Conservation (phyloP, 495 filamentous ascomycete genomes). For the Podospora sp. region DNA sequence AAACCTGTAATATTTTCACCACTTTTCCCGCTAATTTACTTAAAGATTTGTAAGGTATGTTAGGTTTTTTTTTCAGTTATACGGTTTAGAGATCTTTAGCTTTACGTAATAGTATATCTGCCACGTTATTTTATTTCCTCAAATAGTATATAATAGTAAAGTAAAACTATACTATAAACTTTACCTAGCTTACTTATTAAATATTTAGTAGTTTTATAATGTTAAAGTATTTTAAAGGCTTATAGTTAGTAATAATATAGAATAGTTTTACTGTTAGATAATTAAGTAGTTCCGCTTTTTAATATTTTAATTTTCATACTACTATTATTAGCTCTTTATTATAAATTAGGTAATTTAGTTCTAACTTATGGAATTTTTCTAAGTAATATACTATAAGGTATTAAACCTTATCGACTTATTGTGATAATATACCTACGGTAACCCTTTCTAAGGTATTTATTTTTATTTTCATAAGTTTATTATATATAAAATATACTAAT, state of each 20-base stretch:
- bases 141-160: constrained; percentile 2
- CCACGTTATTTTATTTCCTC: background rate
- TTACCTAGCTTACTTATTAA: background rate
- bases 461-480: too few relatives aligned
- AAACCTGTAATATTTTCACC: too few relatives aligned
- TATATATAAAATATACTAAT: too few relatives aligned
- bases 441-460: background rate
- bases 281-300: background rate
- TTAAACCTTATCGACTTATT: background rate
- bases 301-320: background rate
- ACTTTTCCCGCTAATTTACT: background rate
- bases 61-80: background rate
- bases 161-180: background rate
- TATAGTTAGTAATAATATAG: background rate
- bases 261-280: background rate
- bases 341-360: background rate
- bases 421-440: background rate
- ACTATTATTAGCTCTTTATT: constrained; percentile 1
- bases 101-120: background rate
- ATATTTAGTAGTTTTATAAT: background rate
- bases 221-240: background rate
- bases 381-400: background rate
- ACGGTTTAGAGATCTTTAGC: background rate
- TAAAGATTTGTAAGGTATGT: constrained; percentile 1
- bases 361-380: background rate